These are phyloP conservation scores for Cladosporium sp. DNA, from an alignment of 2,329 filamentous ascomycete genomes.

Conservation along the genomic window DNA sequence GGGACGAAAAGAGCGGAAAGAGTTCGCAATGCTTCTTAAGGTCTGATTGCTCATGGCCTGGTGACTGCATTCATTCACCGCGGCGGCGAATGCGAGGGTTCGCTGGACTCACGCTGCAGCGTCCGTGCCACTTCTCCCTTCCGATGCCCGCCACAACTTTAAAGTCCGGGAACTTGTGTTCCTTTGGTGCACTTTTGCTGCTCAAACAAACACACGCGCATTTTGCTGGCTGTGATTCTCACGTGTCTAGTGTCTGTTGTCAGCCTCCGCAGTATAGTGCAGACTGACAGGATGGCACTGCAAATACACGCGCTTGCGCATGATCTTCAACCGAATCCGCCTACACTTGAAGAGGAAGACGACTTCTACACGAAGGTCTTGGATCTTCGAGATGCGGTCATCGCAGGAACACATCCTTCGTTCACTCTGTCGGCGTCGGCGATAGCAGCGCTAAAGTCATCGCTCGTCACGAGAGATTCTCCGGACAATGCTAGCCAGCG, in stretches of 20 bases:
- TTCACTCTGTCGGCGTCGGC: slow-evolving; percentile 56
- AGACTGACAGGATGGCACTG: slow-evolving; percentile 18
- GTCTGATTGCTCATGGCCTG: slow-evolving; percentile 1
- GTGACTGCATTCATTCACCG: slow-evolving; percentile 9
- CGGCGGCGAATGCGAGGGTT: slow-evolving; percentile 4
- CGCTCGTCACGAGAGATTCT: slow-evolving; percentile 13
- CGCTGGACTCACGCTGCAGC: background rate
- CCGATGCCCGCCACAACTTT: slow-evolving; percentile 6
- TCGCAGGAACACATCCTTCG: slow-evolving; percentile 68
- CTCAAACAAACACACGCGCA: background rate
- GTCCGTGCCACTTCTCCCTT: background rate
- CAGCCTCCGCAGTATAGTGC: background rate
- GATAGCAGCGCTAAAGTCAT: slow-evolving; percentile 34
- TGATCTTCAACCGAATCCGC: slow-evolving; percentile 17
- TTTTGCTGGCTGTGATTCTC: background rate
- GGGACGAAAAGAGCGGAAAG: background rate
- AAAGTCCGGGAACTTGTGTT: background rate
- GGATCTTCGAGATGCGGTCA: slow-evolving; percentile 72
- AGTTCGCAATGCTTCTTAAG: background rate
- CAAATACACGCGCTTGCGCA: slow-evolving; percentile 9
- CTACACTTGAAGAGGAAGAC: slow-evolving; percentile 28
- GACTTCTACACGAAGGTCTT: slow-evolving; percentile 70
- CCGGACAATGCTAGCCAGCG: background rate
- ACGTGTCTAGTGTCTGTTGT: background rate
- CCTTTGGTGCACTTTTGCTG: background rate